Evolutionary conservation across 768 basidiomycete species (phyloP).

Genomic region (Grammothele lineata): DNA sequence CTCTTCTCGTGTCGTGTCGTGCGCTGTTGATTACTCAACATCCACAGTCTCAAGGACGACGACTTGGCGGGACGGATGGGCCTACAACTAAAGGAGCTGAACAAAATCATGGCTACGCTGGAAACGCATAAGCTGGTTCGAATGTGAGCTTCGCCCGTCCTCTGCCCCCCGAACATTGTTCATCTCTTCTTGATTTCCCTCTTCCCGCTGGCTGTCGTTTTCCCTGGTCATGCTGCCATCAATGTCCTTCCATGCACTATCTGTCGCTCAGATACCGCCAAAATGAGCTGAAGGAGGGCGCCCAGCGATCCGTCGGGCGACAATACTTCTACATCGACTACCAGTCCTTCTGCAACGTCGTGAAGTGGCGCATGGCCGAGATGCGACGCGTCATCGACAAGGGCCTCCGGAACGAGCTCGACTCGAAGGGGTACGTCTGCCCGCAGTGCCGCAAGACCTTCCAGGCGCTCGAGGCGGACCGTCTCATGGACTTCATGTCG

Average conservation of each 20-base stretch:
- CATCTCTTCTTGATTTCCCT: too few species aligned
- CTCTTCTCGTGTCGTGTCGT: conserved; percentile 20
- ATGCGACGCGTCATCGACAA: conserved; percentile 91
- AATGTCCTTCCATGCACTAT: background rate
- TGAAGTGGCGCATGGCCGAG: conserved; percentile 94
- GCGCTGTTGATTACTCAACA: conserved; percentile 13
- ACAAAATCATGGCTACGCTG: conserved; percentile 82
- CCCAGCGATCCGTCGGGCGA: conserved; percentile 80
- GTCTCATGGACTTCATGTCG: conserved; percentile 66
- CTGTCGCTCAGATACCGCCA: conserved; percentile 65
- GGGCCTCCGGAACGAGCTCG: conserved; percentile 87
- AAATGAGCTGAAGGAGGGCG: conserved; percentile 88
- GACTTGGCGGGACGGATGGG: conserved; percentile 90
- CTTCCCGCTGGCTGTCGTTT: too few species aligned
- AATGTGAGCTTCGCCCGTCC: conserved; percentile 46
- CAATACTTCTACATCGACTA: conserved; percentile 98
- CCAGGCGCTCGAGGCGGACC: conserved; percentile 80
- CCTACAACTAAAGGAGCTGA: conserved; percentile 83
- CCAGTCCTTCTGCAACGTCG: conserved; percentile 92
- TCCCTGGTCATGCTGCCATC: too few species aligned
- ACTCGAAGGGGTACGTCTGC: conserved; percentile 97
- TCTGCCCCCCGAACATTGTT: too few species aligned
- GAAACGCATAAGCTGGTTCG: conserved; percentile 75
- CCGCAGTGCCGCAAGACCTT: conserved; percentile 83
- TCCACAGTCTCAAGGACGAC: conserved; percentile 84